Percentiles rank a stretch among this genome's conserved stretches.
Evolutionary conservation across 2,329 filamentous ascomycete genomes (phyloP).

Genomic region (Lomentospora prolificans): DNA sequence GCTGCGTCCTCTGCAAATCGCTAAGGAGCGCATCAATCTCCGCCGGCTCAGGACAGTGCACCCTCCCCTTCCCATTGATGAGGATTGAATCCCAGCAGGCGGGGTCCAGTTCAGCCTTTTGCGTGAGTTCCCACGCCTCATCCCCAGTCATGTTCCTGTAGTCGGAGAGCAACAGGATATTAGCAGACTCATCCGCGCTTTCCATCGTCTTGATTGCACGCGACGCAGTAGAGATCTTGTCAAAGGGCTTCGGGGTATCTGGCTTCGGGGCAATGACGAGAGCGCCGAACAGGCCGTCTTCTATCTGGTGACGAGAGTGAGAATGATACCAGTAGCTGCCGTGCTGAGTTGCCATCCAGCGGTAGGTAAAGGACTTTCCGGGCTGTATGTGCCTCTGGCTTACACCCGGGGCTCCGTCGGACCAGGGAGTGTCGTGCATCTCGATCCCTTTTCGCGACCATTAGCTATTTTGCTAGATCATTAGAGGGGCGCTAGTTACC

Average conservation of each 20-base stretch:
- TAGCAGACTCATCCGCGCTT: constrained; percentile 34
- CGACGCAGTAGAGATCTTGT: constrained; percentile 20
- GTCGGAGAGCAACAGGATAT: constrained; percentile 44
- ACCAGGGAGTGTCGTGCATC: constrained; percentile 44
- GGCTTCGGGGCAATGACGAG: constrained; percentile 35
- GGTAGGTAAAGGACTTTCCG: constrained; percentile 38
- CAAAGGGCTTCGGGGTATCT: constrained; percentile 9
- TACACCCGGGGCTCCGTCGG: constrained; percentile 49
- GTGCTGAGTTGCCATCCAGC: constrained; percentile 44
- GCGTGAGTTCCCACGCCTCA: constrained; percentile 32
- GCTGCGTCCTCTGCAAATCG: constrained; percentile 17
- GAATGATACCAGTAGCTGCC: constrained; percentile 55
- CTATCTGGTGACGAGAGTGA: constrained; percentile 43
- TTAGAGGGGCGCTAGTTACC: constrained; percentile 20
- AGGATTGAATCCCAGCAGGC: constrained; percentile 51
- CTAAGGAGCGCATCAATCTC: constrained; percentile 30
- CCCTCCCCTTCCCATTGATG: constrained; percentile 51
- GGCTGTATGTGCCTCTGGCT: constrained; percentile 42
- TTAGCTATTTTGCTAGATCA: neutral
- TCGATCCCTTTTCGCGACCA: constrained; percentile 29
- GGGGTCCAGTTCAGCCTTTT: constrained; percentile 34
- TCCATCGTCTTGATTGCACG: constrained; percentile 30
- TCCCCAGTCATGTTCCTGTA: constrained; percentile 44
- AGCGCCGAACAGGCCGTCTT: constrained; percentile 50
- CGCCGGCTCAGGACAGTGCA: constrained; percentile 37